phyloP scores from a whole-genome alignment of 768 basidiomycete genomes.

The Phlebiopsis gigantea region DNA sequence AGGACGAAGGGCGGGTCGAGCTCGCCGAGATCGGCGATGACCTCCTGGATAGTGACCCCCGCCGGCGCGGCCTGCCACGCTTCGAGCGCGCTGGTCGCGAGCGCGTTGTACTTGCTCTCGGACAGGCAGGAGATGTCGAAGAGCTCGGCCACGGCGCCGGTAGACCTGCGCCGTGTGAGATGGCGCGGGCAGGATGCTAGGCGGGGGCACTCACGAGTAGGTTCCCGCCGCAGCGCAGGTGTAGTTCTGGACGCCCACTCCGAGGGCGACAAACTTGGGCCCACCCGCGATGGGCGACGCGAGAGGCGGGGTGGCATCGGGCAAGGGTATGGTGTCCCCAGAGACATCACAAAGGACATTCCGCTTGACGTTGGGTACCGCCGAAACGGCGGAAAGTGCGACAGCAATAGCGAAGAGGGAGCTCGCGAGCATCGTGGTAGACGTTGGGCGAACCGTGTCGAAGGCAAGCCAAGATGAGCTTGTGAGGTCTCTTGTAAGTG shows the following conservation, averaged over 20 bases:
- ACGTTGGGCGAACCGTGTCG: not conserved
- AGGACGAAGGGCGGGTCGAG: slow-evolving; percentile 24
- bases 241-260: slow-evolving; percentile 45
- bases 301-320: slow-evolving; percentile 27
- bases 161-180: slow-evolving; percentile 2
- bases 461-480: not conserved
- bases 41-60: slow-evolving; percentile 15
- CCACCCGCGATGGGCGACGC: slow-evolving; percentile 28
- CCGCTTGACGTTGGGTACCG: slow-evolving; percentile 5
- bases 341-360: slow-evolving; percentile 14
- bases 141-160: slow-evolving; percentile 39
- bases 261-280: slow-evolving; percentile 34
- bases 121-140: slow-evolving; percentile 51
- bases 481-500: not conserved
- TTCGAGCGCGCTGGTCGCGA: slow-evolving; percentile 29
- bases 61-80: slow-evolving; percentile 23
- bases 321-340: slow-evolving; percentile 17
- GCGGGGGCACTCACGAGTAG: slow-evolving; percentile 32
- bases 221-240: slow-evolving; percentile 33
- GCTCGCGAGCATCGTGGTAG: slow-evolving; percentile 1
- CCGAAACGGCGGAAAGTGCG: slow-evolving; percentile 6
- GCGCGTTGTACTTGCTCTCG: slow-evolving; percentile 23
- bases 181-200: not conserved
- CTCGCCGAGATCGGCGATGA: slow-evolving; percentile 16
- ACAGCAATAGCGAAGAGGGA: slow-evolving; percentile 9